These are phyloP conservation scores for Shiraia sp. DNA, from an alignment of 2,329 filamentous ascomycete species.

Conservation along the genomic window DNA sequence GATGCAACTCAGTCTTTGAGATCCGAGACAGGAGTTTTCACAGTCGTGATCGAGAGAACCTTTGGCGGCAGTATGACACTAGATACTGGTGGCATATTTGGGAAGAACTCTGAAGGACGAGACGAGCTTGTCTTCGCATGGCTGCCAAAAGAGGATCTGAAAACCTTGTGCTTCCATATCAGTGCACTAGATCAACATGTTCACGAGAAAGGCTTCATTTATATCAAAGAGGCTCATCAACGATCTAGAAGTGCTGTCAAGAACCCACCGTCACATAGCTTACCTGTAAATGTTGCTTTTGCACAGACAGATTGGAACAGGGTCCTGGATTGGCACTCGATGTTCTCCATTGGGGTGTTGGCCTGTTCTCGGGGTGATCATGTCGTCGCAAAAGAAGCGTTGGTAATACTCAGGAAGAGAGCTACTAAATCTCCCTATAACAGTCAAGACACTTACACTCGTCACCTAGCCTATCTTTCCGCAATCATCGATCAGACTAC, in stretches of 20 bases:
- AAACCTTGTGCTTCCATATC: conserved; percentile 62
- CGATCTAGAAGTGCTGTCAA: conserved; percentile 48
- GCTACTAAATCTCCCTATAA: conserved; percentile 49
- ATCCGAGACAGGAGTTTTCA: conserved; percentile 44
- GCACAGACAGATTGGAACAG: conserved; percentile 64
- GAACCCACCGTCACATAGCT: conserved; percentile 16
- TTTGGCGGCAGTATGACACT: conserved; percentile 40
- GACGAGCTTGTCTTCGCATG: conserved; percentile 60
- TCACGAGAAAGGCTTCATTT: conserved; percentile 60
- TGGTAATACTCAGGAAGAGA: conserved; percentile 23
- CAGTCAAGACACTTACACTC: conserved; percentile 48
- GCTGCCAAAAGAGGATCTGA: conserved; percentile 64
- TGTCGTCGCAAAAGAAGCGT: conserved; percentile 48
- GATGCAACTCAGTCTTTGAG: conserved; percentile 47
- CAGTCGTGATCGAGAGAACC: conserved; percentile 46
- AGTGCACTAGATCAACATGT: conserved; percentile 60
- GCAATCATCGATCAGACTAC: conserved; percentile 78
- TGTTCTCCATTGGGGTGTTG: conserved; percentile 71
- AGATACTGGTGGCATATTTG: conserved; percentile 52
- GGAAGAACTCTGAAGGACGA: conserved; percentile 41
- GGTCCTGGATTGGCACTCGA: conserved; percentile 68
- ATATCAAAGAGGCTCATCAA: conserved; percentile 61
- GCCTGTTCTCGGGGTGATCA: conserved; percentile 73
- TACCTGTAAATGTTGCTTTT: conserved; percentile 28
- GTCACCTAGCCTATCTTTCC: conserved; percentile 70